Evolutionary conservation across 1,139 yeast genomes (phyloP).

Genomic region (Geotrichum europaeum): DNA sequence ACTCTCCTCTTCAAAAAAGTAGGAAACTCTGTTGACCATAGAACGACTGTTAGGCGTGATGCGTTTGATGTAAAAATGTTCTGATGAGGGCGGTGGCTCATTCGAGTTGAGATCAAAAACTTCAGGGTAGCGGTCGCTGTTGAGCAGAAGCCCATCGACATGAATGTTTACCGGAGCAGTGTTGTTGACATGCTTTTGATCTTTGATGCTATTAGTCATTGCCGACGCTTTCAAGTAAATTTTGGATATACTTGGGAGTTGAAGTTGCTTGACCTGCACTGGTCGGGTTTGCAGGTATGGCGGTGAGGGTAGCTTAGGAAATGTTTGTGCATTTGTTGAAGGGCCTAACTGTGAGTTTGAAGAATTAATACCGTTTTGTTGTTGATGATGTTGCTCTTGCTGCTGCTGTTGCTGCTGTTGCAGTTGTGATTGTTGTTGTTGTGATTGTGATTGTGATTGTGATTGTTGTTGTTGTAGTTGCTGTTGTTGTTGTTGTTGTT

Average conservation of each 20-base stretch:
- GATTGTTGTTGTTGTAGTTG: not conserved
- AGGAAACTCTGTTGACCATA: not conserved
- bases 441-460: not conserved
- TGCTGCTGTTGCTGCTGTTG: not conserved
- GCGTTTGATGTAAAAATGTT: not conserved
- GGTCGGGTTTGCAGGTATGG: not conserved
- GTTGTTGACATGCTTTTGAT: not conserved
- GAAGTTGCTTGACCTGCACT: not conserved
- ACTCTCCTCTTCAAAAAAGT: conserved; percentile 6
- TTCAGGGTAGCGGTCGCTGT: not conserved
- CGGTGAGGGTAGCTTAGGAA: not conserved
- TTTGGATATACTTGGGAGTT: conserved; percentile 5
- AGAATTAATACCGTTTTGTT: not conserved
- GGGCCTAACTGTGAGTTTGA: not conserved
- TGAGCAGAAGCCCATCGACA: not conserved
- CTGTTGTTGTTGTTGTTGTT: not conserved
- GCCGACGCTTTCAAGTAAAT: not conserved
- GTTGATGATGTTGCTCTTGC: not conserved
- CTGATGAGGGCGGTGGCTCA: not conserved
- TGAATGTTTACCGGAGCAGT: not conserved
- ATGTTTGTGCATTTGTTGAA: not conserved
- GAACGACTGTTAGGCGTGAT: not conserved
- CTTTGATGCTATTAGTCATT: not conserved
- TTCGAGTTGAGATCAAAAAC: not conserved
- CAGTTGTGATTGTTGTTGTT: not conserved